Conservation (phyloP, 2,329 filamentous ascomycete genomes). For the Pyricularia pennisetigena region DNA sequence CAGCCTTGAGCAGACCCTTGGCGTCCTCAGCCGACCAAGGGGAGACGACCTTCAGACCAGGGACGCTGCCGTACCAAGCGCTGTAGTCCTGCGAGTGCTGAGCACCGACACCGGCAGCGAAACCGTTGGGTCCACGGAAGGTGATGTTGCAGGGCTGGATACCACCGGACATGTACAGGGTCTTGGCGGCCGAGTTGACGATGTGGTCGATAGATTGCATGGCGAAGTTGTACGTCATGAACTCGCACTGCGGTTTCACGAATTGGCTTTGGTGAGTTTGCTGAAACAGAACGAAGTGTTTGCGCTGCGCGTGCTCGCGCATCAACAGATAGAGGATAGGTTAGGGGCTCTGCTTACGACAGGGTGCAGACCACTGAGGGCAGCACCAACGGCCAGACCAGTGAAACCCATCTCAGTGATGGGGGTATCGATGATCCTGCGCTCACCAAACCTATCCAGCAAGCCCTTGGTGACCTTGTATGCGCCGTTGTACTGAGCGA, state of each 20-base stretch:
- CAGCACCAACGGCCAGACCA: slow-evolving; percentile 89
- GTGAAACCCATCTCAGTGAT: slow-evolving; percentile 96
- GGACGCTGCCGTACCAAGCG: slow-evolving; percentile 97
- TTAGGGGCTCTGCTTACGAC: slow-evolving; percentile 45
- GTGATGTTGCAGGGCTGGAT: slow-evolving; percentile 99
- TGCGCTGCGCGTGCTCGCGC: not conserved
- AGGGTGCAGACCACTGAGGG: slow-evolving; percentile 86
- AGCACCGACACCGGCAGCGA: slow-evolving; percentile 87
- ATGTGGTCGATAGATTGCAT: slow-evolving; percentile 99
- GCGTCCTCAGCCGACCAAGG: slow-evolving; percentile 97
- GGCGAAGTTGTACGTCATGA: slow-evolving; percentile 99
- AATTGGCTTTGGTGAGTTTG: not conserved
- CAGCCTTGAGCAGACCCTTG: slow-evolving; percentile 95
- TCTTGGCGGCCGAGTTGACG: slow-evolving; percentile 98
- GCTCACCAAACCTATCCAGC: slow-evolving; percentile 92
- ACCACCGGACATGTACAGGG: slow-evolving; percentile 99
- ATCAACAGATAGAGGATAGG: not conserved
- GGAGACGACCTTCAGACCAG: slow-evolving; percentile 90
- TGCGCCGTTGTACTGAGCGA: slow-evolving; percentile 98
- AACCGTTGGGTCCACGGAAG: slow-evolving; percentile 98
- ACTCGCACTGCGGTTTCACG: slow-evolving; percentile 63
- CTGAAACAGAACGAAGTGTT: not conserved
- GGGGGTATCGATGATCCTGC: slow-evolving; percentile 94
- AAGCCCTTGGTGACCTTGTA: slow-evolving; percentile 99
- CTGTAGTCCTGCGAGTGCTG: slow-evolving; percentile 99